phyloP scores from a whole-genome alignment of 75 land plant species.

The Isoetes taiwanensis region DNA sequence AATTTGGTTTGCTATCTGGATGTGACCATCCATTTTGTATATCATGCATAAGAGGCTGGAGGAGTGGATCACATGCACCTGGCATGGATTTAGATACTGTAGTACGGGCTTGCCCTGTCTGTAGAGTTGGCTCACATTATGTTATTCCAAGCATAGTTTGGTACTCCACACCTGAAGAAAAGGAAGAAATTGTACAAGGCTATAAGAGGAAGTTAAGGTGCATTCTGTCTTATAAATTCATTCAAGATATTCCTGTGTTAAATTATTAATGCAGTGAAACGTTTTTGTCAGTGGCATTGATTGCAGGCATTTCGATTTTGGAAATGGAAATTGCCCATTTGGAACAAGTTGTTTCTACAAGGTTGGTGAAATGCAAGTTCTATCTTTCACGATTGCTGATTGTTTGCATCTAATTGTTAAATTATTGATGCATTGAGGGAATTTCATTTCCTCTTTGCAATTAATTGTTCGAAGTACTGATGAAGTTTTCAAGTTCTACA shows the following conservation, averaged over 20 bases:
- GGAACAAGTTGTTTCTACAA: constrained; percentile 93
- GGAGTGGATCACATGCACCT: constrained; percentile 58
- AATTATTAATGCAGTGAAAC: too few relatives aligned
- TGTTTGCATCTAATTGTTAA: too few relatives aligned
- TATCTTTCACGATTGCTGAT: too few relatives aligned
- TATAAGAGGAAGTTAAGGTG: constrained; percentile 88
- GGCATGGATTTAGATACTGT: constrained; percentile 79
- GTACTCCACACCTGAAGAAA: constrained; percentile 67
- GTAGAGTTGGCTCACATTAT: constrained; percentile 76
- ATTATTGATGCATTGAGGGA: too few relatives aligned
- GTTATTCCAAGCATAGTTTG: constrained; percentile 92
- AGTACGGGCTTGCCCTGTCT: constrained; percentile 81
- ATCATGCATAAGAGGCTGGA: constrained; percentile 86
- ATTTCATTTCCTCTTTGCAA: too few relatives aligned
- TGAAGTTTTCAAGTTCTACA: constrained; percentile 14
- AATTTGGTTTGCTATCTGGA: constrained; percentile 83
- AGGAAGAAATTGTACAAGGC: constrained; percentile 68
- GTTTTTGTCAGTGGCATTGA: constrained; percentile 70
- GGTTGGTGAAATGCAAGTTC: constrained; percentile 47
- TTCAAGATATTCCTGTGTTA: background rate
- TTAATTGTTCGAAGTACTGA: too few relatives aligned
- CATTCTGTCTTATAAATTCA: constrained; percentile 1
- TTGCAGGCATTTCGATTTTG: constrained; percentile 83
- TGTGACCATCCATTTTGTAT: constrained; percentile 99
- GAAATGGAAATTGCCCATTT: constrained; percentile 88